Evolutionary conservation across 179 eudicot genomes (phyloP).

Genomic region (Spinacia oleracea): DNA sequence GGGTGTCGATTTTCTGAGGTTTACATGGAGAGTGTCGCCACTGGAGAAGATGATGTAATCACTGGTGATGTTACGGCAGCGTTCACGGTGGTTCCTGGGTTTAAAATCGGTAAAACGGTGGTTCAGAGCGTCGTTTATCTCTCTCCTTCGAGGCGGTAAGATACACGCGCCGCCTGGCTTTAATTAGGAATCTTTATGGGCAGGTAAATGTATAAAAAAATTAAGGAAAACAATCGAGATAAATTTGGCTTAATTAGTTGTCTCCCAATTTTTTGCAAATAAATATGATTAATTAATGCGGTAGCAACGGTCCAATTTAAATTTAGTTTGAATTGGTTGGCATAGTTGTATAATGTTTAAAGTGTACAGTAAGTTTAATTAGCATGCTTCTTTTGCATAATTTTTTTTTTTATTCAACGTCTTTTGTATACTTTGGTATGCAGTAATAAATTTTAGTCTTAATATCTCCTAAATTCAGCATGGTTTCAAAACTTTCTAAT

Average conservation of each 20-base stretch:
- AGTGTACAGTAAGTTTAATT: constrained; percentile 6
- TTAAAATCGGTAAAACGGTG: constrained; percentile 72
- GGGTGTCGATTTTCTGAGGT: constrained; percentile 71
- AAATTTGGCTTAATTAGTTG: neutral
- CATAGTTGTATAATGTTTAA: neutral
- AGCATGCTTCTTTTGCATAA: too few relatives aligned
- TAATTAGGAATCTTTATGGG: neutral
- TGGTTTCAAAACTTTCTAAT: too few relatives aligned
- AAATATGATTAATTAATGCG: neutral
- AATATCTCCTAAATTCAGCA: neutral
- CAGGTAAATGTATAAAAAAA: constrained; percentile 13
- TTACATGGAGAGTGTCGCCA: constrained; percentile 72
- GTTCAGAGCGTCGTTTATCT: constrained; percentile 81
- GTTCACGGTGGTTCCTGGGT: constrained; percentile 74
- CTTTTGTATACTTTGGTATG: neutral
- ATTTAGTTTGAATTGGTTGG: constrained; percentile 14
- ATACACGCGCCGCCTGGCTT: neutral
- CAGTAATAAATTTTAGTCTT: constrained; percentile 3
- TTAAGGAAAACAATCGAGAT: neutral
- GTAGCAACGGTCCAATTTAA: constrained; percentile 11
- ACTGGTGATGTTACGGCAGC: constrained; percentile 28
- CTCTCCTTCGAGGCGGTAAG: constrained; percentile 16
- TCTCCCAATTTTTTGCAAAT: constrained; percentile 12
- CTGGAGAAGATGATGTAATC: constrained; percentile 39
- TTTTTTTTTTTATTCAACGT: too few relatives aligned